phyloP scores from a whole-genome alignment of 352 stramenopile genomes.

The Pythium myriotylum region DNA sequence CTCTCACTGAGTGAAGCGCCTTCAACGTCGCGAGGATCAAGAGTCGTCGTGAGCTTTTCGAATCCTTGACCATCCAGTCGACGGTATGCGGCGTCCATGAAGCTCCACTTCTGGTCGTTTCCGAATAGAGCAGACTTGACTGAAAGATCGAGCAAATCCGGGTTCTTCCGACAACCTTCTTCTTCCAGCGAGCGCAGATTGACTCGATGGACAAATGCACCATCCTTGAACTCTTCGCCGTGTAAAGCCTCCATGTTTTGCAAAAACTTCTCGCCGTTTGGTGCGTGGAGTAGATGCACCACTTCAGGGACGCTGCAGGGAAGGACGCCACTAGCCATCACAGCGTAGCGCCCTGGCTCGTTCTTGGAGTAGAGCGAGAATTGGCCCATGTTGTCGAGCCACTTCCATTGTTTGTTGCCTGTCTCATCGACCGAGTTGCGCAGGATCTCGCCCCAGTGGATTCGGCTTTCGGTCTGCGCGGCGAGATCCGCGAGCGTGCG shows the following conservation, averaged over 20 bases:
- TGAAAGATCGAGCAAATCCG: conserved; percentile 21
- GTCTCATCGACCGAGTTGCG: conserved; percentile 6
- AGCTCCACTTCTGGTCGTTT: conserved; percentile 32
- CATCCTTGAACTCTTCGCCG: conserved; percentile 29
- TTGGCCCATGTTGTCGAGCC: conserved; percentile 25
- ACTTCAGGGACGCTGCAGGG: conserved; percentile 26
- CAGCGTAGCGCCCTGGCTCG: conserved; percentile 10
- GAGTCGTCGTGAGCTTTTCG: conserved; percentile 30
- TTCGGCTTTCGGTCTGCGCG: conserved; percentile 2
- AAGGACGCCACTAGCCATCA: conserved; percentile 23
- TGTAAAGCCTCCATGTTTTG: conserved; percentile 27
- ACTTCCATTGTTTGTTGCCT: conserved; percentile 23
- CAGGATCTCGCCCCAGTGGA: conserved; percentile 30
- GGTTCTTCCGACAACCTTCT: not conserved
- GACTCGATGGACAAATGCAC: conserved; percentile 26
- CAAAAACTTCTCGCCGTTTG: conserved; percentile 13
- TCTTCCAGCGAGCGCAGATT: conserved; percentile 11
- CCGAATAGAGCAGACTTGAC: conserved; percentile 30
- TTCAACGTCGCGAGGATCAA: conserved; percentile 18
- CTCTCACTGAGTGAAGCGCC: conserved; percentile 12
- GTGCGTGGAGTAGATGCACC: conserved; percentile 18
- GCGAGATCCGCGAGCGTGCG: conserved; percentile 13
- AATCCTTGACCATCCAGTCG: conserved; percentile 19
- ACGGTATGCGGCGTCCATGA: conserved; percentile 21
- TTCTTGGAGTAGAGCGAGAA: conserved; percentile 28